Base-by-base conservation (phyloP, 305 asterid genomes). In the Coffea humblotiana region DNA sequence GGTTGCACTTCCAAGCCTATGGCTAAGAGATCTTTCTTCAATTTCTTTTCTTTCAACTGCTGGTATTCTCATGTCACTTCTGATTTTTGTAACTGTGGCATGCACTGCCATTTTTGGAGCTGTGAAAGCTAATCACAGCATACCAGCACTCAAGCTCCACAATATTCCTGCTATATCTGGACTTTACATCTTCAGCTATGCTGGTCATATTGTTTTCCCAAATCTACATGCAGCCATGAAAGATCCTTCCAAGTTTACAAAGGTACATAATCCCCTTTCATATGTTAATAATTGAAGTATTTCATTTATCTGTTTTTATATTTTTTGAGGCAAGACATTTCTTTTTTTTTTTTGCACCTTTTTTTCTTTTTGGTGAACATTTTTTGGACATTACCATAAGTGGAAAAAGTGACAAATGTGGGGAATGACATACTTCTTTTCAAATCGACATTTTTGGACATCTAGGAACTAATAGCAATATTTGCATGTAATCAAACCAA, bases 121-220 rank as follows among this genome's bases (percentile, higher is more conserved):
- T 16, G 88, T 90, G 35, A 78, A 82, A 35, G 85, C 86, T 23
- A 72, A 87, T 37, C 90, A 85, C 49, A 1, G n/a, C 13, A 87
- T 93, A 61, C 90, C 93, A 4, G 56, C 73, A 8, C 77, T 93
- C 61, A 61, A 78, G 37, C 11, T 90, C 3, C 75, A 60, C 0
- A 90, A 86, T 7, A 88, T 93, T 80, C 93, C 94, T 21, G 82
- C 90, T 5, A 71, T 91, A 65, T 91, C 92, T 0, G 97, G 97
- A 13, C 85, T 93, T 6, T 93, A 88, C 45, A 60, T 90, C 58
- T 93, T 88, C 78, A 77, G 94, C 23, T 90, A 70, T 84, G 95
- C 85, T 10, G 97, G 97, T 0, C 97, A 91, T 79, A 88, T 84
- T 56, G 97, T 91, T 64, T 91, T 93, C 60, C 97, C 97, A 12